These are phyloP conservation scores for Lepidium africanum DNA, from an alignment of 345 rosid species.

Conservation along the genomic window DNA sequence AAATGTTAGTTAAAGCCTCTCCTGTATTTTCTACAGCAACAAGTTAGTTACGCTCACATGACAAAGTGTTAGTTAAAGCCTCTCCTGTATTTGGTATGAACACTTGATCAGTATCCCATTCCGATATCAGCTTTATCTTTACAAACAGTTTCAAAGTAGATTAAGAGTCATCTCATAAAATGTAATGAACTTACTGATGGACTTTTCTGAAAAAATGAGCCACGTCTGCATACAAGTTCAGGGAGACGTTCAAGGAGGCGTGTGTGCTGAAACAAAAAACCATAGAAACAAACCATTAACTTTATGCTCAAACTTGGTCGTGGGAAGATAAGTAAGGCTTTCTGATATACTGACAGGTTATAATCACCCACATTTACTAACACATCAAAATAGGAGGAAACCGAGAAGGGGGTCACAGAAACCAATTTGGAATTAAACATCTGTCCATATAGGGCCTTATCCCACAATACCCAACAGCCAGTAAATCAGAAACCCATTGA, in stretches of 20 bases:
- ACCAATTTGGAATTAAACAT: neutral
- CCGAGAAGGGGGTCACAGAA: neutral
- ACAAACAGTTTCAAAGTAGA: neutral
- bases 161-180: neutral
- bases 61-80: neutral
- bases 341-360: neutral
- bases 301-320: slow-evolving; percentile 3
- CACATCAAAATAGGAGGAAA: neutral
- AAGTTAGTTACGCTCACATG: slow-evolving; percentile 1
- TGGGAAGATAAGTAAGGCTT: neutral
- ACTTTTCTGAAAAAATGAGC: slow-evolving; percentile 59
- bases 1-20: too few relatives aligned
- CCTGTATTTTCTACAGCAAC: slow-evolving; percentile 5
- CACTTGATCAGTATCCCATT: neutral
- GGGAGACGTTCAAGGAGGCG: slow-evolving; percentile 83
- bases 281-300: slow-evolving; percentile 11
- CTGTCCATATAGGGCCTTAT: neutral
- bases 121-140: slow-evolving; percentile 1
- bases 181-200: slow-evolving; percentile 52
- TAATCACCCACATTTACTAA: neutral
- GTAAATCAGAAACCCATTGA: slow-evolving; percentile 5
- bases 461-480: neutral
- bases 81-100: neutral
- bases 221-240: slow-evolving; percentile 61
- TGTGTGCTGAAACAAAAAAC: slow-evolving; percentile 49